phyloP scores from a whole-genome alignment of 768 basidiomycete genomes.

The Leccinellum luteum region DNA sequence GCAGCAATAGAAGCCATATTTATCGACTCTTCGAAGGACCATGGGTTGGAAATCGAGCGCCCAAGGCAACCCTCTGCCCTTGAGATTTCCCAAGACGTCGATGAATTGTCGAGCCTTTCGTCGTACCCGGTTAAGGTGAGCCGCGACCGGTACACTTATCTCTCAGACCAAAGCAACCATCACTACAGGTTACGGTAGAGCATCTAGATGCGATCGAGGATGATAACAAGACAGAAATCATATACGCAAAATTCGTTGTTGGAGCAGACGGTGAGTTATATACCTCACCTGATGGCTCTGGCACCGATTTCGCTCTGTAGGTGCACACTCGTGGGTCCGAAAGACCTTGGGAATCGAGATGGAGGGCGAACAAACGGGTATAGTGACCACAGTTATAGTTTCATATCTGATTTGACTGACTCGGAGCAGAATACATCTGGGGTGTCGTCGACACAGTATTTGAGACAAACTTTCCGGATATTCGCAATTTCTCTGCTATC shows the following conservation, averaged over 20 bases:
- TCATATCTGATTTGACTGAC: background rate
- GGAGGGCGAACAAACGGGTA: background rate
- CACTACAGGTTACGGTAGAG: background rate
- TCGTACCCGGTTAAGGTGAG: background rate
- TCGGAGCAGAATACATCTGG: background rate
- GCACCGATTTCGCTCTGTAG: background rate
- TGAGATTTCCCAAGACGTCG: background rate
- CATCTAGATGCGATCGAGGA: background rate
- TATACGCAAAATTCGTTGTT: background rate
- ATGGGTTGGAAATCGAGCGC: background rate
- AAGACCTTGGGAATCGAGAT: background rate
- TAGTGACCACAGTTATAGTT: background rate
- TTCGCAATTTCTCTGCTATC: background rate
- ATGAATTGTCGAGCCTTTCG: background rate
- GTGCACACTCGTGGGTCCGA: background rate
- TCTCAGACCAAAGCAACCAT: background rate
- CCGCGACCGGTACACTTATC: too few species aligned
- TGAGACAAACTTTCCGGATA: background rate
- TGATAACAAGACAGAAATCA: background rate
- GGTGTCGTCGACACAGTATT: background rate
- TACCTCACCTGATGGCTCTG: background rate
- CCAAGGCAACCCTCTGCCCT: background rate
- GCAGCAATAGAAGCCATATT: background rate
- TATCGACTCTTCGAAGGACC: background rate
- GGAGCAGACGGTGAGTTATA: background rate